phyloP scores from a whole-genome alignment of 148 eudicot species.

The Chenopodium formosanum region DNA sequence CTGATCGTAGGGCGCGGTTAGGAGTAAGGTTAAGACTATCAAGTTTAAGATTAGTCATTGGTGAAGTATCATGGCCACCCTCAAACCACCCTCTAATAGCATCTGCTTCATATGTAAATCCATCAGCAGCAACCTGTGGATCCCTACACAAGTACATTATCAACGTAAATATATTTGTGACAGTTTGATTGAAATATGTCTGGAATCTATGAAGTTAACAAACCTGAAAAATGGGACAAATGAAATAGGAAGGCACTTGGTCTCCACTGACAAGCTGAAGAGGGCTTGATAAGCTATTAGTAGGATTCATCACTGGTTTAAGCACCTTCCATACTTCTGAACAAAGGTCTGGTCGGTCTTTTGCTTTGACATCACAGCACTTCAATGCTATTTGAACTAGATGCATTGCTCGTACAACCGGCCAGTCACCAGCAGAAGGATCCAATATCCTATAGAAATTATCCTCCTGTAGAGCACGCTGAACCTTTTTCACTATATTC shows the following conservation, averaged over 20 bases:
- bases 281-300: constrained; percentile 38
- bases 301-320: constrained; percentile 54
- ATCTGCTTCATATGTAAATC: constrained; percentile 83
- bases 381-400: constrained; percentile 60
- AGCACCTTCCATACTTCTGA: constrained; percentile 74
- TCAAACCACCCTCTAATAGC: constrained; percentile 71
- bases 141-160: constrained; percentile 43
- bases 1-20: constrained; percentile 76
- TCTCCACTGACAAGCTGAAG: constrained; percentile 33
- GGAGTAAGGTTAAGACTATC: constrained; percentile 49
- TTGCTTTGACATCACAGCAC: constrained; percentile 55
- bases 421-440: constrained; percentile 92
- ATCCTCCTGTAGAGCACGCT: constrained; percentile 55
- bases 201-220: neutral
- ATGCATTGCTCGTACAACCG: constrained; percentile 77
- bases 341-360: constrained; percentile 60
- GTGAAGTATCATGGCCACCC: constrained; percentile 66
- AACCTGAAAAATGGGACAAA: constrained; percentile 93
- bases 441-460: constrained; percentile 54
- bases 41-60: constrained; percentile 63
- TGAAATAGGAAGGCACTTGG: constrained; percentile 54
- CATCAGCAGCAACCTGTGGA: constrained; percentile 88
- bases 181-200: neutral
- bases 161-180: too few relatives aligned
- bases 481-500: constrained; percentile 59